Base-by-base conservation (phyloP, 1,284 basidiomycete genomes). In the Peniophora sp. region DNA sequence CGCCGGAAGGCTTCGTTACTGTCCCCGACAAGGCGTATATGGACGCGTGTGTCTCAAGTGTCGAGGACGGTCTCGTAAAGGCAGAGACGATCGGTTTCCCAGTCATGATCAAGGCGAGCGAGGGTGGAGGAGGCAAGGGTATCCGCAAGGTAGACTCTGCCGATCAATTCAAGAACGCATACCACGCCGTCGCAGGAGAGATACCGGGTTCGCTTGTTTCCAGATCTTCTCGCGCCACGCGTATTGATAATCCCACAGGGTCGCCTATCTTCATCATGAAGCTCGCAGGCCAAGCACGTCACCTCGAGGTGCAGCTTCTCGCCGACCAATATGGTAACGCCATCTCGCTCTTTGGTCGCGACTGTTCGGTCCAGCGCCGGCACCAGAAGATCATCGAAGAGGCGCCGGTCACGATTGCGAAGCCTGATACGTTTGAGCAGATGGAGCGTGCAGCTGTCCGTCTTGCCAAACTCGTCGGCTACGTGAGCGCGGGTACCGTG, bases 311-410 rank as follows among this genome's bases (percentile, higher is more conserved):
- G 23, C 97, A 99, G 70, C 82, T 99, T 44, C 83, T 99, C 43
- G 97, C 97, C 48, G 97, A 99, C 73, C 97, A 99, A 70, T 99
- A 99, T 68, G 97, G 97, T 54, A 97, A 97, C 68, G 97, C 97
- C 35, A 99, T 99, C 64, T 98, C 95, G 50, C 79, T 99, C 51
- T 99, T 99, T 63, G 97, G 97, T 61, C 95, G 97, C 67, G 97
- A 99, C 69, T 99, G 97, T 69, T 99, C 97, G 51, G 97, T 99
- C 47, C 97, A 99, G 72, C 91, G 97, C 62, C 91, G 97, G 57
- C 97, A 99, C 71, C 97, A 99, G 69, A 99, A 99, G 77, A 99
- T 99, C 60, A 99, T 99, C 54, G 97, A 99, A 71, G 97, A 99
- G 69, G 97, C 97, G 9, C 97, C 97, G 23, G 96, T 99, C 48